These are phyloP conservation scores for carrot (Daucus carota) DNA, from an alignment of 129 eudicot species.

Conservation along the genomic window DNA sequence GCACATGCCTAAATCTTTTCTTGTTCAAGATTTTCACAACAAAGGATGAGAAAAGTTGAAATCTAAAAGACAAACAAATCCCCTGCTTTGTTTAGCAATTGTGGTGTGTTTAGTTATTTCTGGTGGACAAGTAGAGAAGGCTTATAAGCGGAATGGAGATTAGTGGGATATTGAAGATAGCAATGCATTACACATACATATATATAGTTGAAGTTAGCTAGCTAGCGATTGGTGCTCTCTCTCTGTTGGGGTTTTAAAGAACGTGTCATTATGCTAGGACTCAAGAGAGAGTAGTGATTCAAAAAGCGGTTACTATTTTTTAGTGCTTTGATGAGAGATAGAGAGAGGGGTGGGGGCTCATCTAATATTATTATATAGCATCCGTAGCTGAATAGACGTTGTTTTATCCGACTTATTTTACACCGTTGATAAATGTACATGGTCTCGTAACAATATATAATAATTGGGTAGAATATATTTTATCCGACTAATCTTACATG, in stretches of 20 bases:
- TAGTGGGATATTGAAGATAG: conserved; percentile 2
- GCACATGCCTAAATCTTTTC: conserved; percentile 35
- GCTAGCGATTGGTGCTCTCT: not conserved
- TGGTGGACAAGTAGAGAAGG: conserved; percentile 2
- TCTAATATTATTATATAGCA: not conserved
- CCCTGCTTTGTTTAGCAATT: conserved; percentile 12
- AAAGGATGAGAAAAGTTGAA: conserved; percentile 14
- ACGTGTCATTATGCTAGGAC: conserved; percentile 19
- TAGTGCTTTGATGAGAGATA: conserved; percentile 5
- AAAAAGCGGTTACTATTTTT: conserved; percentile 25
- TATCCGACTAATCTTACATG: no score
- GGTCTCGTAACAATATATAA: no score
- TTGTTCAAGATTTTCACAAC: conserved; percentile 28
- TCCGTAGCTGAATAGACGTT: no score
- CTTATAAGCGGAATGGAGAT: not conserved
- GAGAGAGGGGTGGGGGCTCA: conserved; percentile 12
- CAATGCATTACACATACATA: not conserved
- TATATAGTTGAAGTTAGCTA: not conserved
- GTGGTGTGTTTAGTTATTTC: conserved; percentile 20
- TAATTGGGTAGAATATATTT: no score
- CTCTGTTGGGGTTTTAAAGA: not conserved
- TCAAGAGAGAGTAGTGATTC: not conserved
- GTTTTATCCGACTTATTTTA: no score
- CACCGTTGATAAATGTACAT: no score
- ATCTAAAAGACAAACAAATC: conserved; percentile 15